Conservation (phyloP, 1,284 basidiomycete species). For the Meripilus lineatus region DNA sequence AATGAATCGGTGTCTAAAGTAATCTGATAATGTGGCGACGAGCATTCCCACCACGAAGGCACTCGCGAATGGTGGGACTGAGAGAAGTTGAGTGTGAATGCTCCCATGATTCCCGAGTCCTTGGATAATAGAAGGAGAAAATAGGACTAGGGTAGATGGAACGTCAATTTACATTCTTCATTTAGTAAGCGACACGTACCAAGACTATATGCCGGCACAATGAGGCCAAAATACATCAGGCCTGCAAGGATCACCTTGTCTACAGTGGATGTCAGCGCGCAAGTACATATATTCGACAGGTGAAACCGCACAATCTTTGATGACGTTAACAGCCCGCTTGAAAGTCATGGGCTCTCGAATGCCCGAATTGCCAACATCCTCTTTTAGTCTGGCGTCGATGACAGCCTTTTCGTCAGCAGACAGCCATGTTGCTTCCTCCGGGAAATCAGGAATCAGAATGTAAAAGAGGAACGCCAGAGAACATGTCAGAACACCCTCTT, state of each 20-base stretch:
- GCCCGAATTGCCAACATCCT: conserved; percentile 25
- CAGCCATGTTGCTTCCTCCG: conserved; percentile 26
- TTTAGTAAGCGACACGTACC: too few species aligned
- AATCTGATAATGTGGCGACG: conserved; percentile 22
- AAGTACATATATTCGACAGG: not conserved
- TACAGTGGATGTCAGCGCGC: conserved; percentile 5
- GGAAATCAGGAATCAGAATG: conserved; percentile 28
- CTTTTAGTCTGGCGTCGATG: conserved; percentile 24
- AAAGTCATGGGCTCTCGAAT: conserved; percentile 19
- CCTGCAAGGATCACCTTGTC: conserved; percentile 28
- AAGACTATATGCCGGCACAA: conserved; percentile 27
- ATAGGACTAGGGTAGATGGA: too few species aligned
- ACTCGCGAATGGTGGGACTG: conserved; percentile 43
- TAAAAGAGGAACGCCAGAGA: conserved; percentile 26
- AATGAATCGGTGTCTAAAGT: conserved; percentile 21
- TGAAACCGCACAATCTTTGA: conserved; percentile 23
- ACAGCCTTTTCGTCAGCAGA: conserved; percentile 25
- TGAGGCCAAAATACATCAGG: conserved; percentile 30
- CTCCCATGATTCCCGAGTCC: conserved; percentile 35
- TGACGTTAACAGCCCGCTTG: conserved; percentile 16
- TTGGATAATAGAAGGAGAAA: conserved; percentile 31
- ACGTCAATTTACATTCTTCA: too few species aligned
- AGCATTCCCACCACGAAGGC: conserved; percentile 29
- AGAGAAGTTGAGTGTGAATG: conserved; percentile 45
- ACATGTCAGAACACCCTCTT: conserved; percentile 28